Evolutionary conservation across 2,329 filamentous ascomycete species (phyloP), one percentile per base, ranked within the genome.

Genomic region (Xylariaceae sp.): DNA sequence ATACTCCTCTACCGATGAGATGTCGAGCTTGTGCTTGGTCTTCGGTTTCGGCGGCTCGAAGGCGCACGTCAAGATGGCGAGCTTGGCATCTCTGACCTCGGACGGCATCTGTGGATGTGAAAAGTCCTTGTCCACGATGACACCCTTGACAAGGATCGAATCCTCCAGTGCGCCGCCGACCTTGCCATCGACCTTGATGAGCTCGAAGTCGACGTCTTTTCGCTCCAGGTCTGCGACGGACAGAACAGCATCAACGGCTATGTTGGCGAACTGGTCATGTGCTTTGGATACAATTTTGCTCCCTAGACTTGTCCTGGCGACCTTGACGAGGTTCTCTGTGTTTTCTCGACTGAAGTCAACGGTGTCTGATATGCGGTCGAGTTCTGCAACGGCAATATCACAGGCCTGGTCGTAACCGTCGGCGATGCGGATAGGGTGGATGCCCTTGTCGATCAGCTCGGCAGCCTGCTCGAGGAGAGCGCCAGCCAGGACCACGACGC

Each of bases 221-320:
- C 89, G 83, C 57, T 95, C 87, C 35, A 98, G 71, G 58, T 98
- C 92, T 33, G 92, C 92, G 38, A 98, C 93, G 2, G 89, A 94
- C 39, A 98, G 75, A 31, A 98, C 90, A 27, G 92, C 93, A 56
- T 98, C 92, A 29, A 98, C 88, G 34, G 92, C 92, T 53, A 98
- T 98, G 49, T 93, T 83, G 55, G 92, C 84, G 57, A 98, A 98
- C 59, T 96, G 90, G 62, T 96, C 90, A 64, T 98, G 92, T 26
- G 92, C 86, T 65, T 95, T 98, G 58, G 89, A 96, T 31, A 98
- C 92, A 57, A 98, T 98, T 71, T 98, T 98, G 74, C 87, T 94
- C 50, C 93, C 92, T 59, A 98, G 66, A 63, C 87, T 92, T 43
- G 92, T 98, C 64, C 87, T 88, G 39, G 92, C 92, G 21, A 96